Conservation (phyloP, 164 flowering plant genomes). For the Vitis rotundifolia region DNA sequence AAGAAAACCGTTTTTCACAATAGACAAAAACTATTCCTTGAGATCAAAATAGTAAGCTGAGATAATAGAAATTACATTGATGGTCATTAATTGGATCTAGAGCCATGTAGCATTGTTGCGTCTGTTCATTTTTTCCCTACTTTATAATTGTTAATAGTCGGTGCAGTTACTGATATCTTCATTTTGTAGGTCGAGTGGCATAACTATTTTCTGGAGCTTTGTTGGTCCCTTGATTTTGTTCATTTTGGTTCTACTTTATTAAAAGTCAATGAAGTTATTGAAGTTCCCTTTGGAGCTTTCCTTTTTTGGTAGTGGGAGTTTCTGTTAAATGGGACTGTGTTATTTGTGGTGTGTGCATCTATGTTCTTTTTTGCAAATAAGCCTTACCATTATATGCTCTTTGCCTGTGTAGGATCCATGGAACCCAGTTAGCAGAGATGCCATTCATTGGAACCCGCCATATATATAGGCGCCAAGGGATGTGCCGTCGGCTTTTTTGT, state of each 20-base stretch:
- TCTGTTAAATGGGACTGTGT: neutral
- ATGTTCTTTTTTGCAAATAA: neutral
- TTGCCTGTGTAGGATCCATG: conserved; percentile 68
- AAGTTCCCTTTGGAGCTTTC: neutral
- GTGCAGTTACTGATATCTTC: no score
- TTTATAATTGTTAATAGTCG: no score
- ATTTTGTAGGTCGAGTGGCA: neutral
- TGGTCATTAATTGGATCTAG: no score
- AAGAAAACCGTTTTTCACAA: no score
- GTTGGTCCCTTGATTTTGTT: neutral
- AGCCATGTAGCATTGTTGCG: no score
- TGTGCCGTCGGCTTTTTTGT: conserved; percentile 85
- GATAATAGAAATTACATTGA: no score
- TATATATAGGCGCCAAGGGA: conserved; percentile 94
- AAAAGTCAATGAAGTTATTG: neutral
- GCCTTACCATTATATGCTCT: neutral
- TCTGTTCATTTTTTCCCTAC: no score
- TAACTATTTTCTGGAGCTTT: neutral
- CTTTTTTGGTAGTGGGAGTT: neutral
- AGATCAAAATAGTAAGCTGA: no score
- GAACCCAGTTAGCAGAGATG: conserved; percentile 92
- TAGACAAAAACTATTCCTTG: no score
- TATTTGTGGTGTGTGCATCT: neutral
- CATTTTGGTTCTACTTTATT: neutral
- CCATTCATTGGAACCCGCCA: conserved; percentile 97